These are phyloP conservation scores for Nitzschia sp. DNA, from an alignment of 108 stramenopile genomes.

Conservation along the genomic window DNA sequence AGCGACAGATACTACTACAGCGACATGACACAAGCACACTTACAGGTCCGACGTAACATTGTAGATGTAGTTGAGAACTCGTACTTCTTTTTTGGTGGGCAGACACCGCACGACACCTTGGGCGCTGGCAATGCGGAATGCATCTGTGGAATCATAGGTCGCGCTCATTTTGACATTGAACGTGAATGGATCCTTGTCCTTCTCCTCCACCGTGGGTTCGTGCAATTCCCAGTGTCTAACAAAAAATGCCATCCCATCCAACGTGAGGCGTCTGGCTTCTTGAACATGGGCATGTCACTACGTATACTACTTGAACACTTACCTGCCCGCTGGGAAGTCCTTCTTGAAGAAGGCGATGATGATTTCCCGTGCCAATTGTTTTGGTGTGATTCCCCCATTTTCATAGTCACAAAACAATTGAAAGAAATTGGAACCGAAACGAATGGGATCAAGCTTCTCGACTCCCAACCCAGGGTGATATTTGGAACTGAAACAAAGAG, in stretches of 20 bases:
- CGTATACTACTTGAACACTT: not conserved
- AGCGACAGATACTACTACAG: conserved; percentile 1
- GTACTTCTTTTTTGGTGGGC: conserved; percentile 24
- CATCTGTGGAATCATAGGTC: conserved; percentile 31
- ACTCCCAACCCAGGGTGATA: conserved; percentile 37
- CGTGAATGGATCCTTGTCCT: not conserved
- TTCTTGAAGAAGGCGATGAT: conserved; percentile 39
- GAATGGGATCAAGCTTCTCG: conserved; percentile 27
- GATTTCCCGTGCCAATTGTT: conserved; percentile 33
- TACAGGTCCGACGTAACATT: conserved; percentile 26
- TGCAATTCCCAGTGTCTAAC: conserved; percentile 37
- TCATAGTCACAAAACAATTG: conserved; percentile 36
- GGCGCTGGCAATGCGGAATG: conserved; percentile 22
- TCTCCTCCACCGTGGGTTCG: conserved; percentile 24
- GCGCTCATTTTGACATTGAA: conserved; percentile 34
- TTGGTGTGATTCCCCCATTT: conserved; percentile 21
- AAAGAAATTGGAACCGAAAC: conserved; percentile 32
- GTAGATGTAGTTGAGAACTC: conserved; percentile 34
- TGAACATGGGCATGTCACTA: no score
- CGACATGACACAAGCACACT: not conserved
- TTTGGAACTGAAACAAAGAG: conserved; percentile 25
- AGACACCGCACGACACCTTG: conserved; percentile 29
- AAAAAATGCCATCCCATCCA: not conserved
- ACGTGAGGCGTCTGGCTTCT: no score
- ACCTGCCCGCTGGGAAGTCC: conserved; percentile 29